Base-by-base conservation (phyloP, 2,329 filamentous ascomycete genomes). In the Colletotrichum sansevieriae region DNA sequence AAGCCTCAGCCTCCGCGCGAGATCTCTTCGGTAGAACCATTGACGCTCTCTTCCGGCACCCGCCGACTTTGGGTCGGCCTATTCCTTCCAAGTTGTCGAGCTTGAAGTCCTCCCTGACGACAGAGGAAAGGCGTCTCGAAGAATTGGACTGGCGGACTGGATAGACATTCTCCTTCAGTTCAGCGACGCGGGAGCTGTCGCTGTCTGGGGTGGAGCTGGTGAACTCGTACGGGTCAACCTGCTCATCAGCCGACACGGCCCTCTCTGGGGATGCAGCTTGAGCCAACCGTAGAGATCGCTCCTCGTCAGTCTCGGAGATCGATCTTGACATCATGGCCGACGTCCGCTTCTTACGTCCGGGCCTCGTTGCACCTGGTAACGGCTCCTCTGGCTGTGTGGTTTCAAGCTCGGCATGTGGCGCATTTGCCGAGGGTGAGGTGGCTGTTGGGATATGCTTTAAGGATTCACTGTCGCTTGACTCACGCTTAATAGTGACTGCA, bases 171-270 rank as follows among this genome's bases (percentile, higher is more conserved):
- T 78, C 77, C 67, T 76, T 75, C 25, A 77, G 58, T 44, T 72
- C 65, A 41, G 65, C 47, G 49, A 60, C 67, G 51, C 9, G 65
- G 10, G 57, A 66, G 29, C 20, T 71, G 12, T 70, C 71, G 41
- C 78, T 58, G 58, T 66, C 70, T 1, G 84, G 84, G 5, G 86
- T 85, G 3, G 83, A 83, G 65, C 78, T 80, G 7, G 80, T 80
- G 71, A 89, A 88, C 63, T 89, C 86, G 71, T 89, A 89, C 7
- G 88, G 79, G 72, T 89, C 87, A 11, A 76, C 71, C 10, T 61
- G 47, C 12, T 22, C 51, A 22, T 46, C 52, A 20, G 54, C 44
- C 33, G 58, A 62, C 15, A 44, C 33, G 12, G n/a, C 39, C 37
- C 41, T 41, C 22, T 46, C 52, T 15, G 20, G 15, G 18, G 29